Percentiles rank a stretch among this genome's conserved stretches.
These are phyloP conservation scores for Rubroboletus pulcherrimus DNA, from an alignment of 768 basidiomycete genomes.

Conservation along the genomic window DNA sequence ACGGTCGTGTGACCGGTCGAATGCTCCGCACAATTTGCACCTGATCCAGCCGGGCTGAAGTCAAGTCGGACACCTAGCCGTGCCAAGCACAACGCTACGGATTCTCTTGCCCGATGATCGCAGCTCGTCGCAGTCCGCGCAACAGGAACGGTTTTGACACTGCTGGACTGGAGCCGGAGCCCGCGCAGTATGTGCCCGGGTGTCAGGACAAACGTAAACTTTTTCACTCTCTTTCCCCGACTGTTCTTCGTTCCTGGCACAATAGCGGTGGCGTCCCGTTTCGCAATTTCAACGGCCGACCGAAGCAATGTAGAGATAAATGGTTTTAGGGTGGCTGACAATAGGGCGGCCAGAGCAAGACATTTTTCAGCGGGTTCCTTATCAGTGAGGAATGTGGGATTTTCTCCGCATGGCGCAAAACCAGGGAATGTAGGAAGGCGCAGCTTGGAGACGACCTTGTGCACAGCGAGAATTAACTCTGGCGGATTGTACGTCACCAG, in stretches of 20 bases:
- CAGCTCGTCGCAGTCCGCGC: neutral
- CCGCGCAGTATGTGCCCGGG: conserved; percentile 41
- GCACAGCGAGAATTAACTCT: conserved; percentile 29
- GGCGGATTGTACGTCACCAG: conserved; percentile 21
- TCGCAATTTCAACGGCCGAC: conserved; percentile 31
- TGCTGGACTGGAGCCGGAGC: conserved; percentile 17
- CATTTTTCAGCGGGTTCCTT: conserved; percentile 19
- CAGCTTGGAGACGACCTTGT: conserved; percentile 18
- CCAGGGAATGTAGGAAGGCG: conserved; percentile 21
- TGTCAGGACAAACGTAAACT: conserved; percentile 30
- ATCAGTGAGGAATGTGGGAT: conserved; percentile 6
- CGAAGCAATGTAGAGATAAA: conserved; percentile 34
- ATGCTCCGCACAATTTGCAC: neutral
- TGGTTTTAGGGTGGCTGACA: conserved; percentile 31
- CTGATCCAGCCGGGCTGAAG: conserved; percentile 12
- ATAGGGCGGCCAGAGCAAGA: conserved; percentile 37
- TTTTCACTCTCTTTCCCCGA: conserved; percentile 23
- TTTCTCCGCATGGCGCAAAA: conserved; percentile 5
- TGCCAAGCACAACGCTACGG: conserved; percentile 28
- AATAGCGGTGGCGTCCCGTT: conserved; percentile 29
- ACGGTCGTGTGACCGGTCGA: neutral
- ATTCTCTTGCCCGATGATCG: conserved; percentile 13
- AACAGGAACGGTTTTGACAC: neutral
- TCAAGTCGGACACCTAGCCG: conserved; percentile 28
- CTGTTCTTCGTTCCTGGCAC: conserved; percentile 14